These are phyloP conservation scores for Arthrobotrys iridis DNA, from an alignment of 2,329 filamentous ascomycete genomes.

Conservation along the genomic window DNA sequence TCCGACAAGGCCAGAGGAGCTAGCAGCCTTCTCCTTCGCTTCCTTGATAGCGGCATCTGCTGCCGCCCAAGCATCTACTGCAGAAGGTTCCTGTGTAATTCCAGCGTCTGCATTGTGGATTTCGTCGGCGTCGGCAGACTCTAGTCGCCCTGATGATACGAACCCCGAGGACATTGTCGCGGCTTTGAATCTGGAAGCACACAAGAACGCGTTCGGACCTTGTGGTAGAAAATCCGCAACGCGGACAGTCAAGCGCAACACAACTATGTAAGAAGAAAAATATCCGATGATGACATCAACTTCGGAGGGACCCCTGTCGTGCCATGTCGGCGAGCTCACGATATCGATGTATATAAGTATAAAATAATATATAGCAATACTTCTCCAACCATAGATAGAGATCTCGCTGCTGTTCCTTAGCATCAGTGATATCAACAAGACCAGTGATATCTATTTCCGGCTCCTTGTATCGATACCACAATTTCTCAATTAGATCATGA, in stretches of 20 bases:
- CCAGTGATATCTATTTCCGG: no score
- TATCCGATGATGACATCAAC: slow-evolving; percentile 46
- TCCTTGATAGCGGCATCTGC: slow-evolving; percentile 65
- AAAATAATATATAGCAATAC: no score
- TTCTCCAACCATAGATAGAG: not conserved
- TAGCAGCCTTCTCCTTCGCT: slow-evolving; percentile 68
- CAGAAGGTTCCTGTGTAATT: slow-evolving; percentile 11
- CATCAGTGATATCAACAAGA: no score
- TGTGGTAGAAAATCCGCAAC: slow-evolving; percentile 1
- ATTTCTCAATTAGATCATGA: not conserved
- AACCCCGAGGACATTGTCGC: slow-evolving; percentile 58
- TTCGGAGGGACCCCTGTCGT: not conserved
- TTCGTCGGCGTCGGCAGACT: slow-evolving; percentile 16
- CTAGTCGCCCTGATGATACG: slow-evolving; percentile 57
- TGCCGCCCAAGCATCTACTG: slow-evolving; percentile 55
- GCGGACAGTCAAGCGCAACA: slow-evolving; percentile 20
- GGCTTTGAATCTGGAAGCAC: not conserved
- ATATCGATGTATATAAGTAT: no score
- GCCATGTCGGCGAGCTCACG: no score
- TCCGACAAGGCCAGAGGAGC: slow-evolving; percentile 60
- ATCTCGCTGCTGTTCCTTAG: no score
- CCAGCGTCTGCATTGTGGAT: not conserved
- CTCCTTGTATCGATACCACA: not conserved
- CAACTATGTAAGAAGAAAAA: no score
- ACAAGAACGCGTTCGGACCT: slow-evolving; percentile 26